phyloP scores from a whole-genome alignment of 192 early-diverging fungal genomes.

The Podila clonocystis region DNA sequence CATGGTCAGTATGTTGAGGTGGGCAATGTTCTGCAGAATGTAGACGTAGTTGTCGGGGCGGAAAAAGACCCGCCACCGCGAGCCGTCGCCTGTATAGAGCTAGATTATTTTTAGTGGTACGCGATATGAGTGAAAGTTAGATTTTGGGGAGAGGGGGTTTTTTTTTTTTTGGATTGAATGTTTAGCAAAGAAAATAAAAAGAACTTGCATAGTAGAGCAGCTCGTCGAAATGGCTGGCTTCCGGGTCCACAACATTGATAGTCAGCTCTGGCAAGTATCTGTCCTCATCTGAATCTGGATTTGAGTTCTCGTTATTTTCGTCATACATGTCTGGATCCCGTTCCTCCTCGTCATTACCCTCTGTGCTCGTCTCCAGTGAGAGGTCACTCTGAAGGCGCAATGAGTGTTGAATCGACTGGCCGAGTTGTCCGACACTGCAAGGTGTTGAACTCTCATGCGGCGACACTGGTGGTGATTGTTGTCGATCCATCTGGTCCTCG shows the following conservation, averaged over 20 bases:
- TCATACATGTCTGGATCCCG: neutral
- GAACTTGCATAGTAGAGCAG: conserved; percentile 18
- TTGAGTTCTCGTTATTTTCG: neutral
- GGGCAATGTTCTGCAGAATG: conserved; percentile 21
- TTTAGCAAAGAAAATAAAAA: neutral
- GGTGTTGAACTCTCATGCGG: too few species aligned
- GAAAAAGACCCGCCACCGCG: conserved; percentile 19
- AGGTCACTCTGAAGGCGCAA: too few species aligned
- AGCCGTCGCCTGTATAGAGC: conserved; percentile 20
- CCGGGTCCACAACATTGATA: conserved; percentile 13
- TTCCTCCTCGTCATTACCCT: neutral
- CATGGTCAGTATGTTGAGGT: conserved; percentile 13
- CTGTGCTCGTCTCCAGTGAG: too few species aligned
- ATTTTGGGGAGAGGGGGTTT: too few species aligned
- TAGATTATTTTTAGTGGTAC: neutral
- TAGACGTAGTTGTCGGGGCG: conserved; percentile 10
- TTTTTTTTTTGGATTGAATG: neutral
- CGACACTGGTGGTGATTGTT: too few species aligned
- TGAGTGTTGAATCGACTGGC: too few species aligned
- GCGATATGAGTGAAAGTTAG: neutral
- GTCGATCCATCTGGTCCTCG: neutral
- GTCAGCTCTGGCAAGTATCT: conserved; percentile 15
- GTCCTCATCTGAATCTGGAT: neutral
- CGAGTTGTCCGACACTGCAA: too few species aligned
- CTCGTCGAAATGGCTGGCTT: conserved; percentile 21